These are phyloP conservation scores for Glutinoglossum americanum DNA, from an alignment of 495 filamentous ascomycete genomes.

Conservation along the genomic window DNA sequence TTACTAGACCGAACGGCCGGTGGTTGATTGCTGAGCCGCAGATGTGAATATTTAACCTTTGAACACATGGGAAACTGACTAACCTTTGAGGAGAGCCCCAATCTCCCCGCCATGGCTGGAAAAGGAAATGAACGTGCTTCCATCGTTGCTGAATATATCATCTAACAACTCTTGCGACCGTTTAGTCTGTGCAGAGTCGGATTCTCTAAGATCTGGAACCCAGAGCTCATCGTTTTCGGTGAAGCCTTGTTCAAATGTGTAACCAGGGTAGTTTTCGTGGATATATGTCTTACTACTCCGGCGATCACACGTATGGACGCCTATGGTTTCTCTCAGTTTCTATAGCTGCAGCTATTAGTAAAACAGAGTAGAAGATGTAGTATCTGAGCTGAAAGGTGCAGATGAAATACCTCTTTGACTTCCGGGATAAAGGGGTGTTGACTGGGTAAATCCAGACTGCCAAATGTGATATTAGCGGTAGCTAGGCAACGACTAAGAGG, in stretches of 20 bases:
- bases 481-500: conserved; percentile 46
- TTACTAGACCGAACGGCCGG: conserved; percentile 34
- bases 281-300: conserved; percentile 37
- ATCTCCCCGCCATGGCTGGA: conserved; percentile 53
- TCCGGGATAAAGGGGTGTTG: not conserved
- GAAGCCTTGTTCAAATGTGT: conserved; percentile 40
- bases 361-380: not conserved
- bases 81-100: conserved; percentile 28
- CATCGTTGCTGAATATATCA: conserved; percentile 37
- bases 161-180: conserved; percentile 35
- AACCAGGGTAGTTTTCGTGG: conserved; percentile 30
- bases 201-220: conserved; percentile 33
- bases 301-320: conserved; percentile 62
- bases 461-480: conserved; percentile 42
- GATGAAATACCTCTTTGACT: conserved; percentile 5
- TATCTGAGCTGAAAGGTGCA: conserved; percentile 19
- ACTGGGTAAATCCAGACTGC: conserved; percentile 27
- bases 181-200: conserved; percentile 28
- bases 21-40: conserved; percentile 28
- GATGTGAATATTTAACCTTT: not conserved
- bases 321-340: conserved; percentile 43
- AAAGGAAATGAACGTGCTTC: conserved; percentile 39
- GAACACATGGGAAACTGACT: not conserved
- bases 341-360: not conserved
- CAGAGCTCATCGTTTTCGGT: conserved; percentile 38